Evolutionary conservation across 805 yeast genomes (phyloP), one percentile per base, ranked within the genome.

Genomic region (Ogataea siamensis): DNA sequence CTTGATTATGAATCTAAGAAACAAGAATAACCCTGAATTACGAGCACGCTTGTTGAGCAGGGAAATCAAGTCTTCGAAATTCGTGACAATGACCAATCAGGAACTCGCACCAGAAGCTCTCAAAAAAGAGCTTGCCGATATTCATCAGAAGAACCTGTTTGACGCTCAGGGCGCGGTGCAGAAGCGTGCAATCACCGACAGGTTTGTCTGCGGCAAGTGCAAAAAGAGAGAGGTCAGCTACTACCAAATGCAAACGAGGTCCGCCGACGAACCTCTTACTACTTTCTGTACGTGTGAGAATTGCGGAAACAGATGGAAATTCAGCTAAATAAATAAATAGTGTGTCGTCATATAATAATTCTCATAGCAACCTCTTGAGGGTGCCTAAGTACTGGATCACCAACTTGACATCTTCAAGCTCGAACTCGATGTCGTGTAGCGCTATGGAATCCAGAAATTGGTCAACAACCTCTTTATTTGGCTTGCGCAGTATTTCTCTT

Each of bases 271-370:
- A 66, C 99, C 99, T 43, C 75, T 93, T 55, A 93, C 99, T 6
- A 93, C 99, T 1, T 93, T 93, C 61, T 93, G 99, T 70, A 89
- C 96, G 3, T 93, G 99, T 69, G 97, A 89, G 57, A 87, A 78
- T 49, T 93, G 99, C 69, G 98, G 98, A 46, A 87, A 93, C 58
- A 78, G 98, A 63, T 93, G 99, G 99, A 93, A 93, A 65, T 93
- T 93, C 60, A 85, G 95, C 21, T 89, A 61, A 51, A 27, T 32
- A 34, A 37, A 34, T 34, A 23, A 26, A 18, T 36, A 18, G 36
- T 26, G 16, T 27, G 13, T 23, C 25, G 32, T 35, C 32, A 37
- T 32, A 25, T 23, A 20, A 7, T 11, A 14, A 10, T 3, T 10
- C 25, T 29, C 21, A 36, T 9, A 36, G 23, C 19, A 36, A 17